Evolutionary conservation across 2,329 filamentous ascomycete genomes (phyloP).

Genomic region (Metarhizium sp.): DNA sequence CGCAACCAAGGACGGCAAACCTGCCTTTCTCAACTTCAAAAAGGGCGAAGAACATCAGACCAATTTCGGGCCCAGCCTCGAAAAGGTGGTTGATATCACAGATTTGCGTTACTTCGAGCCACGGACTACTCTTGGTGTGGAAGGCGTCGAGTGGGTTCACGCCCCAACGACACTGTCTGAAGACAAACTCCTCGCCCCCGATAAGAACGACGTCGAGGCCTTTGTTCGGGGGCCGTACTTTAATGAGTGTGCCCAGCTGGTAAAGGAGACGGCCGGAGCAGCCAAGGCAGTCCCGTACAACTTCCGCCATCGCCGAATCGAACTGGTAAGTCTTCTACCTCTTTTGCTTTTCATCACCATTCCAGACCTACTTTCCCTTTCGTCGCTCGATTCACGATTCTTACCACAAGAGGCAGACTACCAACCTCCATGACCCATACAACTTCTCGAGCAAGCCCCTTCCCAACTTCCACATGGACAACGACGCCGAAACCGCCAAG

Average conservation of each 20-base stretch:
- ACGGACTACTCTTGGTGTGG: background rate
- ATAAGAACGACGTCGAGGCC: background rate
- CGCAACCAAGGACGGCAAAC: background rate
- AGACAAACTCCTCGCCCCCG: background rate
- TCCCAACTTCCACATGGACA: constrained; percentile 4
- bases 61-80: background rate
- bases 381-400: no score
- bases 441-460: constrained; percentile 4
- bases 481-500: constrained; percentile 4
- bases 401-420: background rate
- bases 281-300: background rate
- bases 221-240: background rate
- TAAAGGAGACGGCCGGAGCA: background rate
- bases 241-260: constrained; percentile 1
- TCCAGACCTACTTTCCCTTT: no score
- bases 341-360: no score
- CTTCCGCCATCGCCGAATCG: background rate
- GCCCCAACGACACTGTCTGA: background rate
- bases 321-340: background rate
- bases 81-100: background rate
- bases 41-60: background rate
- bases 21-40: constrained; percentile 1
- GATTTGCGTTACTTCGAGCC: constrained; percentile 1
- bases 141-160: background rate
- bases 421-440: constrained; percentile 3